Conservation (phyloP, 2,329 filamentous ascomycete species). For the Hyphodiscus sp. region DNA sequence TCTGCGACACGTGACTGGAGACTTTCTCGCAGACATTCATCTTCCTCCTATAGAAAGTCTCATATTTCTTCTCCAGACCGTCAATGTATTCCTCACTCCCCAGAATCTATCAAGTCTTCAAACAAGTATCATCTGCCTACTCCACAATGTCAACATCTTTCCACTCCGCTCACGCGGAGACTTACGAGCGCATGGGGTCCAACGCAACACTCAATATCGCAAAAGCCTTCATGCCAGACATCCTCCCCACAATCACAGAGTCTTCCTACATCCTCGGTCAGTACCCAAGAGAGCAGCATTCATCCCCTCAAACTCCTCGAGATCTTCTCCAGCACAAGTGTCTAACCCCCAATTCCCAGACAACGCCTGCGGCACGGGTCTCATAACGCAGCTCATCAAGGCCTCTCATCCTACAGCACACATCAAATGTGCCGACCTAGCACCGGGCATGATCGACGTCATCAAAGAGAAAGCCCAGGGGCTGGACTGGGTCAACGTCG, state of each 20-base stretch:
- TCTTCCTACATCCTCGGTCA: conserved; percentile 55
- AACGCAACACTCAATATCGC: conserved; percentile 5
- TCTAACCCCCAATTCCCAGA: conserved; percentile 31
- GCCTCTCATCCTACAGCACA: conserved; percentile 65
- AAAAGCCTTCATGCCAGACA: not conserved
- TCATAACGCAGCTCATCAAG: conserved; percentile 91
- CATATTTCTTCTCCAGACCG: no score
- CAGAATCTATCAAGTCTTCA: not conserved
- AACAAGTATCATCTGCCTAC: not conserved
- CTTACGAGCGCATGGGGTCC: conserved; percentile 8
- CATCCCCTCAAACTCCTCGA: no score
- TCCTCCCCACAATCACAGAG: conserved; percentile 2
- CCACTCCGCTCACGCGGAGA: conserved; percentile 4
- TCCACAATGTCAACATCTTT: not conserved
- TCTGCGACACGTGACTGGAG: no score
- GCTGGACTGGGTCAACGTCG: conserved; percentile 65
- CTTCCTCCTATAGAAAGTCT: no score
- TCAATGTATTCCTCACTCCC: not conserved
- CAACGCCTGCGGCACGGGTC: conserved; percentile 89
- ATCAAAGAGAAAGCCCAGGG: conserved; percentile 40
- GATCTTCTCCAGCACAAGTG: no score
- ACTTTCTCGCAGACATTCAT: no score
- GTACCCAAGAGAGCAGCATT: no score
- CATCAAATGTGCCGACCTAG: conserved; percentile 90
- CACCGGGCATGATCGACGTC: conserved; percentile 70